Evolutionary conservation across 129 eudicot genomes (phyloP), one percentile per base, ranked within the genome.

Genomic region (Centrapalus pauciflorus): DNA sequence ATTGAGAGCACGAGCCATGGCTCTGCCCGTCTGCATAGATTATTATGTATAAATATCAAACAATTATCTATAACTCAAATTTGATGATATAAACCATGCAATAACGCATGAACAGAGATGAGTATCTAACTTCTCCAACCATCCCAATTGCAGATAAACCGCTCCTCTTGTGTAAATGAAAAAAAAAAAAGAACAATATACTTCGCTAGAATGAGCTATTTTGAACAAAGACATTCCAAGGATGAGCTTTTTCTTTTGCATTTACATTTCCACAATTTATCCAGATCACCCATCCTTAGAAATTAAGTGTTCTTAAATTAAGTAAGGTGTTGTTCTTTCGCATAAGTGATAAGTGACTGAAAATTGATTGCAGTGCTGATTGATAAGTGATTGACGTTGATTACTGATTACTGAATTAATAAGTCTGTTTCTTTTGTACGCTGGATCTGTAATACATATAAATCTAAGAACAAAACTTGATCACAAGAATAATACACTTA

Each of bases 1-100:
- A 61, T 92, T 92, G 37, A 92, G 88, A 66, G 98, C 73, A 77
- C 73, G 76, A 28, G 89, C 96, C 68, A 92, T 86, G 45, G 70
- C 82, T 70, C 73, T 76, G 75, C 82, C 72, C 57, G 95, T 92
- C 98, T 92, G 90, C 80, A 68, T 60, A 61, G 4, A 72, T 3
- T 19, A 20, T n/a, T 16, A 37, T 5, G 29, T 4, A 64, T n/a
- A 11, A 71, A 7, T 24, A 74, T 64, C n/a, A 10, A 32, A 11
- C 32, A 54, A n/a, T 29, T 14, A 55, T 23, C 13, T 28, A 40
- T 23, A 13, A 25, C 64, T 64, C 71, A 38, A 54, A 54, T 16
- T 49, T 51, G 11, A 27, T 55, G 6, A 52, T 8, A 25, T 0
- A 48, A 71, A 61, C 35, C 43, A 50, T 60, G 12, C 32, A 21